Evolutionary conservation across 2,329 filamentous ascomycete genomes (phyloP).

Genomic region (Fusarium gaditjirri): DNA sequence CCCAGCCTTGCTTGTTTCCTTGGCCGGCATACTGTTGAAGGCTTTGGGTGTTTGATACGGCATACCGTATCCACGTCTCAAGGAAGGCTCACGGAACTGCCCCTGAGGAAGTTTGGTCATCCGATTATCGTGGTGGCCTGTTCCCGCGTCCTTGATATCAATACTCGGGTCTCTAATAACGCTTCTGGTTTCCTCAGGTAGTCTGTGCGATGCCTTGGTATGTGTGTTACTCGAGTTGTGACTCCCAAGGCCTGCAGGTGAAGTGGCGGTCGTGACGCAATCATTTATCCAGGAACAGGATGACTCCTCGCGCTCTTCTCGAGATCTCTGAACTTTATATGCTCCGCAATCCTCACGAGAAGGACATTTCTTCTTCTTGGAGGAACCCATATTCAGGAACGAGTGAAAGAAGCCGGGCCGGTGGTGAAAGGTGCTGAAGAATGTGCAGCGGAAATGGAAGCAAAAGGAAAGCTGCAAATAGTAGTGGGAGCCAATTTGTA

Average conservation of each 20-base stretch:
- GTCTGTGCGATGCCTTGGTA: fast-evolving
- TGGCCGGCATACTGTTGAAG: neutral
- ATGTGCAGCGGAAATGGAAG: neutral
- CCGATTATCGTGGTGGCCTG: constrained; percentile 13
- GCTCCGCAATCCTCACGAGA: neutral
- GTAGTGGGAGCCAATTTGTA: fast-evolving
- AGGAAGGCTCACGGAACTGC: constrained; percentile 1
- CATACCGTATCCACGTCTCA: constrained; percentile 21
- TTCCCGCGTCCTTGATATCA: neutral
- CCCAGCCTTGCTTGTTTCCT: neutral
- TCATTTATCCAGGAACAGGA: neutral
- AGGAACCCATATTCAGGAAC: neutral
- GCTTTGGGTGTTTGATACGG: neutral
- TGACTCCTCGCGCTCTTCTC: neutral
- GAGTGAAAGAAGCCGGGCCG: no score
- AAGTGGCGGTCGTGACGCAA: neutral
- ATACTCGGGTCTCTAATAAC: neutral
- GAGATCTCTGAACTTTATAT: neutral
- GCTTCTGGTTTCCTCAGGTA: no score
- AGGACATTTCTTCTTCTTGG: neutral
- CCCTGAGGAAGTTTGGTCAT: neutral
- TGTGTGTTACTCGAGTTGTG: neutral
- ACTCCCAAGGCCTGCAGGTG: neutral
- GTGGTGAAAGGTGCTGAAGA: neutral
- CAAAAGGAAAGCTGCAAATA: fast-evolving